Evolutionary conservation across 176 grass and related monocot species (phyloP).

Genomic region (Pontederia crassipes): DNA sequence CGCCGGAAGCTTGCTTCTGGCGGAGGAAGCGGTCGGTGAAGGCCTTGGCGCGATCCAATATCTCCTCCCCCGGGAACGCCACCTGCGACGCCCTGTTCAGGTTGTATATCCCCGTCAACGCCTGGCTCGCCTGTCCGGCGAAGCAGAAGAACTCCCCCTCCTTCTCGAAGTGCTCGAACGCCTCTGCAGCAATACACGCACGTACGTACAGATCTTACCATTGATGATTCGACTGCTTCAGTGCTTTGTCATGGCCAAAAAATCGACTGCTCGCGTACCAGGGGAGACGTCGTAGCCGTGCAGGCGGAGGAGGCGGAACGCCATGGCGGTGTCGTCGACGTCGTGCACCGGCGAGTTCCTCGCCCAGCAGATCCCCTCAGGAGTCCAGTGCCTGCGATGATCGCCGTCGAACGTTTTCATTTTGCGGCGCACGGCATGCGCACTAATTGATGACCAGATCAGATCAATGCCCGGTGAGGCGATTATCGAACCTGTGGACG

Average conservation of each 20-base stretch:
- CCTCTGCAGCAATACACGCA: constrained; percentile 25
- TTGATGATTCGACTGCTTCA: neutral
- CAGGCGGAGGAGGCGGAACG: constrained; percentile 64
- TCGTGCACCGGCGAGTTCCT: constrained; percentile 56
- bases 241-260: neutral
- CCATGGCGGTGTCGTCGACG: constrained; percentile 83
- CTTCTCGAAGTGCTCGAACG: constrained; percentile 82
- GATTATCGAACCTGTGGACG: constrained; percentile 39
- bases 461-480: too few species aligned
- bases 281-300: constrained; percentile 73
- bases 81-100: constrained; percentile 57
- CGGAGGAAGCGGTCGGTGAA: constrained; percentile 44
- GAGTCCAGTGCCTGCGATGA: constrained; percentile 48
- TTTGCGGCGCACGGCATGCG: too few species aligned
- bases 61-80: constrained; percentile 39
- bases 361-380: constrained; percentile 88
- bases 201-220: neutral
- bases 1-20: constrained; percentile 23
- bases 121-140: constrained; percentile 77
- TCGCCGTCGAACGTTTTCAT: too few species aligned
- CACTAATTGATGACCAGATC: too few species aligned
- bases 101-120: constrained; percentile 92
- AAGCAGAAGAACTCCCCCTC: constrained; percentile 83
- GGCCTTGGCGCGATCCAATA: constrained; percentile 30
- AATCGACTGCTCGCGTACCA: constrained; percentile 24